Conservation (phyloP, 176 grass and related monocot genomes). For the Dendrocalamus sinicus region DNA sequence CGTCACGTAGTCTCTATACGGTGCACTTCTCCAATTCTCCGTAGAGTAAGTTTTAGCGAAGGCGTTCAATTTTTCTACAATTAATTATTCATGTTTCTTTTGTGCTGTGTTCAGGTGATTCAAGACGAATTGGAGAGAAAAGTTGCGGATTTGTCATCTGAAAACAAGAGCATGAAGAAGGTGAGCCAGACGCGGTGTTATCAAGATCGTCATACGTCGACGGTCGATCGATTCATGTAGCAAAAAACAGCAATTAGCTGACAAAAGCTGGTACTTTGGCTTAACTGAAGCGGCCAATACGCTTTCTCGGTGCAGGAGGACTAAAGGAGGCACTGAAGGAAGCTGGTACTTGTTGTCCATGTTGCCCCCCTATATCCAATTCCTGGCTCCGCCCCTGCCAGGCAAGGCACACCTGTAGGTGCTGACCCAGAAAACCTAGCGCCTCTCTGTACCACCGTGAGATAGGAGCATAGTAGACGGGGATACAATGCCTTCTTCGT, state of each 20-base stretch:
- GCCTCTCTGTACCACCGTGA: too few species aligned
- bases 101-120: slow-evolving; percentile 42
- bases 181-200: slow-evolving; percentile 33
- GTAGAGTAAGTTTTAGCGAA: not conserved
- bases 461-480: too few species aligned
- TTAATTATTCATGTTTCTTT: not conserved
- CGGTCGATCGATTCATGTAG: not conserved
- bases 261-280: not conserved
- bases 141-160: slow-evolving; percentile 52
- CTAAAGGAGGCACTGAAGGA: slow-evolving; percentile 40
- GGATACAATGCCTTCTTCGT: too few species aligned
- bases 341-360: too few species aligned
- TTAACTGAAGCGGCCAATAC: not conserved
- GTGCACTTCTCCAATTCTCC: not conserved
- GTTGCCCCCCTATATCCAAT: too few species aligned
- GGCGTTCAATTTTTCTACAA: not conserved
- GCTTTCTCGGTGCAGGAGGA: slow-evolving; percentile 47
- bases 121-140: slow-evolving; percentile 65
- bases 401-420: too few species aligned
- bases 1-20: slow-evolving; percentile 53
- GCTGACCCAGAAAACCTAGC: too few species aligned
- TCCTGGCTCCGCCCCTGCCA: too few species aligned
- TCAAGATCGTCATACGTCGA: not conserved
- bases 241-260: not conserved
- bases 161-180: slow-evolving; percentile 71